Base-by-base conservation (phyloP, 2,329 filamentous ascomycete species). In the Curvularia eragrostidis region DNA sequence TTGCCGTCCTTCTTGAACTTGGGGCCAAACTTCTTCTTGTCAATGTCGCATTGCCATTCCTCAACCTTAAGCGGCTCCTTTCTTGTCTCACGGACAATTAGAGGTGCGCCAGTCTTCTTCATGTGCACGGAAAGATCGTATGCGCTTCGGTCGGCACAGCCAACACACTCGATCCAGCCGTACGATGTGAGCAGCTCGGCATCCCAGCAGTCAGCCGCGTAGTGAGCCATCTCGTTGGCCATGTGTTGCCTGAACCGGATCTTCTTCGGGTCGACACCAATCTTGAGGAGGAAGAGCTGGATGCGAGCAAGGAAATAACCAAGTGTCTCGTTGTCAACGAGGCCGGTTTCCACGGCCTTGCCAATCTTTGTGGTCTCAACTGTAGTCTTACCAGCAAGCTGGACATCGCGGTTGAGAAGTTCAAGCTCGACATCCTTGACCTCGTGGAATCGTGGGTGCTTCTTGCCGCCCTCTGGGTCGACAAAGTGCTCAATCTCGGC, bases 401-500 rank as follows among this genome's bases (percentile, higher is more conserved):
- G 95, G 2, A 91, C 91, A 34, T 95, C 83, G 44, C 91, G 89
- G 76, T 95, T 90, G 46, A 99, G 85, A 24, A 99, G 86, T 53
- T 89, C 86, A 56, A 99, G 84, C 81, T 96, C 89, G 46, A 95
- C 80, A 67, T 96, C 83, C 73, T 91, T 89, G 58, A 99, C 89
- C 71, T 97, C 91, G 44, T 87, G 80, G 79, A 99, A 99, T 55
- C 93, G 90, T 51, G 85, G 80, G 77, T 99, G 95, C 81, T 95
- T 96, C 87, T 99, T 99, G 79, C 93, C 92, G 74, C 92, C 88
- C 72, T 95, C 84, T 10, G 95, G 95, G 72, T 99, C 95, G 66
- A 99, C 95, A 75, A 91, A 99, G 79, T 99, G 95, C 82, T 99
- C 95, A 69, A 99, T 97, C 80, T 99, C 95, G 23, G 94, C 95